Percentiles rank a stretch among this genome's conserved stretches.
Evolutionary conservation across 495 filamentous ascomycete species (phyloP).

Genomic region (Tuber umbilicatum): DNA sequence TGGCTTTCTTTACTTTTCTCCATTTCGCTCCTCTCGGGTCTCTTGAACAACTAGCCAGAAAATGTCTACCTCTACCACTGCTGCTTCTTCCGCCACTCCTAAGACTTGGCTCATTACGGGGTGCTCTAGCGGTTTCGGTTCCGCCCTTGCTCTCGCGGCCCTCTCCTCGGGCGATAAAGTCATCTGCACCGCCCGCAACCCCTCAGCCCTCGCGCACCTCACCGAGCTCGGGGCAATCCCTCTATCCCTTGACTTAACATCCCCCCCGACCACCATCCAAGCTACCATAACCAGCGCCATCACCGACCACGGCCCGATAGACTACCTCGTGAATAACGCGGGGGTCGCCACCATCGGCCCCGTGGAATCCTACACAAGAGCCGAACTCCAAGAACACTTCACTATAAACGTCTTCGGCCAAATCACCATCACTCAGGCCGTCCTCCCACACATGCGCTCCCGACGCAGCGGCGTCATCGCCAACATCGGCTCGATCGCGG

Average conservation of each 20-base stretch:
- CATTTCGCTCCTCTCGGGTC: neutral
- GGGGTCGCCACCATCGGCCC: neutral
- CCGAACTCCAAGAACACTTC: constrained; percentile 1
- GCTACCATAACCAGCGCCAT: neutral
- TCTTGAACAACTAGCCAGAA: neutral
- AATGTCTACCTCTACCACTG: neutral
- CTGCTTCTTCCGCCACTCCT: constrained; percentile 7
- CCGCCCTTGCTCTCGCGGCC: constrained; percentile 44
- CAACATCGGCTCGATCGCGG: constrained; percentile 49
- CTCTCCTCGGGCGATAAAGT: constrained; percentile 51
- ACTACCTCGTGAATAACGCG: neutral
- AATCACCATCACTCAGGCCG: constrained; percentile 38
- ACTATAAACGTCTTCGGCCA: neutral
- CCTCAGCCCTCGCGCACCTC: constrained; percentile 45
- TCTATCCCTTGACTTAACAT: constrained; percentile 44
- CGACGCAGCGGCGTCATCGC: constrained; percentile 46
- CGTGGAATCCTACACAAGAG: neutral
- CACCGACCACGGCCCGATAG: neutral
- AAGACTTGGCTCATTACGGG: constrained; percentile 51
- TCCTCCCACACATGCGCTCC: constrained; percentile 49
- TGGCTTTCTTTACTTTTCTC: neutral
- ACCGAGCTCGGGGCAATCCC: constrained; percentile 45
- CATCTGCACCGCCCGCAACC: constrained; percentile 52
- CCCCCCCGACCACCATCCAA: neutral
- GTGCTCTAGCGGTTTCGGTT: constrained; percentile 49